Evolutionary conservation across 305 asterid genomes (phyloP), one percentile per base, ranked within the genome.

Genomic region (Fraxinus velutina): DNA sequence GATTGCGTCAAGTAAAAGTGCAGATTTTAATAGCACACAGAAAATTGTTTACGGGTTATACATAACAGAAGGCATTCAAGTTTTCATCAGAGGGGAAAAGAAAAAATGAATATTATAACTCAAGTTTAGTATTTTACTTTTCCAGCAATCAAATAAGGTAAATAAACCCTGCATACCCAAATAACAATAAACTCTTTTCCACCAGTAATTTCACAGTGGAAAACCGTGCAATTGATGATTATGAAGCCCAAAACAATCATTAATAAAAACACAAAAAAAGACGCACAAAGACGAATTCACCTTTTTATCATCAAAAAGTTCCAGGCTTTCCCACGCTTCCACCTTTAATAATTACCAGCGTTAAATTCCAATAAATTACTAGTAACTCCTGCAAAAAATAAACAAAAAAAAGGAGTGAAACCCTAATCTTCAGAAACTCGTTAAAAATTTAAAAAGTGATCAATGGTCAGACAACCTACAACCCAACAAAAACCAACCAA

Each of bases 231-330:
- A 78, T 44, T 37, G 80, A 82, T 30, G 84, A 79, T 81, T 86
- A 79, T 52, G 82, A 76, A 83, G 77, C 83, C 77, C 39, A 81
- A 79, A 42, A 6, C 52, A 78, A 82, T 80, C 82, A 80, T 82
- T 52, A 66, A 64, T 73, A 29, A 22, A 21, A 75, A 9, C 39
- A 13, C 36, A 9, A 52, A 22, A 37, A 37, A 37, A 6, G 0
- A 80, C 55, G 64, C 72, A 60, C 27, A 15, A 0, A 62, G 29
- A 62, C 5, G 15, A 22, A 62, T 66, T 9, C 22, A 84, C 88
- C 89, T 85, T 83, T 85, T 85, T 84, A 86, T 79, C 89, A 86
- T 86, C 84, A 87, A 87, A 64, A 84, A 52, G 83, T 55, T 89
- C 73, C 81, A 73, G 83, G 80, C 79, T 82, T 86, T 80, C 60